Evolutionary conservation across 106 monocot genomes (phyloP).

Genomic region (Dendrobium chrysotoxum): DNA sequence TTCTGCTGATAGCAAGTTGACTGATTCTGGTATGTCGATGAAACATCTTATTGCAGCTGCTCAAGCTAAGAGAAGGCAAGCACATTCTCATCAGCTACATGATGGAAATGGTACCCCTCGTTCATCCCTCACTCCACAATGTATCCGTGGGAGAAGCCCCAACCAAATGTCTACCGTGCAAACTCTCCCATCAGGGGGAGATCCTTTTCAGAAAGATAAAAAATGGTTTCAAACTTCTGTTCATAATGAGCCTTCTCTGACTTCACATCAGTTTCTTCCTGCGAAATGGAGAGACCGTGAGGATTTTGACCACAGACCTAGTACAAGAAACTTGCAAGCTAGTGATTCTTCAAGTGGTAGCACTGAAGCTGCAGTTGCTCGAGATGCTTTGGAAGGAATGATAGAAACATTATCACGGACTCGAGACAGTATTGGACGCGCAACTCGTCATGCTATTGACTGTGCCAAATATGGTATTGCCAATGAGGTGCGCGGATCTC

Average conservation of each 20-base stretch:
- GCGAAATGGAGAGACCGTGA: conserved; percentile 18
- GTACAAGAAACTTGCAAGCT: conserved; percentile 27
- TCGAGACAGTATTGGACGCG: conserved; percentile 82
- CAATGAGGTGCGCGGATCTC: conserved; percentile 35
- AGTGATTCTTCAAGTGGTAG: conserved; percentile 45
- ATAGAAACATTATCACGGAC: conserved; percentile 76
- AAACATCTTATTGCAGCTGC: conserved; percentile 83
- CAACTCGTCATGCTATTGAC: conserved; percentile 74
- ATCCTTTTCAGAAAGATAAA: conserved; percentile 25
- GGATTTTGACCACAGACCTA: conserved; percentile 28
- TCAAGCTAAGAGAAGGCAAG: conserved; percentile 67
- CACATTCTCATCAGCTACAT: conserved; percentile 25
- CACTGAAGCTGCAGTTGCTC: conserved; percentile 63
- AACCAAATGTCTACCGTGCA: conserved; percentile 25
- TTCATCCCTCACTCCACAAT: conserved; percentile 20
- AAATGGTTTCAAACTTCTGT: conserved; percentile 18
- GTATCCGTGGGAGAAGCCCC: conserved; percentile 35
- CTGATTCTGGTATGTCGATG: conserved; percentile 47
- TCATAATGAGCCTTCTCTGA: conserved; percentile 26
- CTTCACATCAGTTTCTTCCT: conserved; percentile 1
- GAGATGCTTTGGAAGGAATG: conserved; percentile 82
- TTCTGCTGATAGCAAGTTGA: conserved; percentile 20
- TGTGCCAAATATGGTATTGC: conserved; percentile 86
- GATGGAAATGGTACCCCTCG: conserved; percentile 24
- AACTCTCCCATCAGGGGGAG: conserved; percentile 12